Evolutionary conservation across 495 filamentous ascomycete genomes (phyloP).

Genomic region (Penicillium antarcticum): DNA sequence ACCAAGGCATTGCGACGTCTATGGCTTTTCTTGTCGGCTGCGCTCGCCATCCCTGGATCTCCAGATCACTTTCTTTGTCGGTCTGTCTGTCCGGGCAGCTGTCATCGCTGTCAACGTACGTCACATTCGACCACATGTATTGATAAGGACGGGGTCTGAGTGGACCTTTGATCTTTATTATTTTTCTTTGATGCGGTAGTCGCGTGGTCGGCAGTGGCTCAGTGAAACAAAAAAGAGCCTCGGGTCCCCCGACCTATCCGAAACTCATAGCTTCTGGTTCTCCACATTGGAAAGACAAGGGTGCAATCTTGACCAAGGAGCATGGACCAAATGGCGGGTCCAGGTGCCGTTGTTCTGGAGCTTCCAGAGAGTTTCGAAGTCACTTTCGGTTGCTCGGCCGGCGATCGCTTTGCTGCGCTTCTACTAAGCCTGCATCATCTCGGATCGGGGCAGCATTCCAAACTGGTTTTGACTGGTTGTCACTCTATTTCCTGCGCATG

Average conservation of each 20-base stretch:
- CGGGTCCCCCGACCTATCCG: constrained; percentile 3
- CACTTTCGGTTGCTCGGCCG: background rate
- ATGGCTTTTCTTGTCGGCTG: background rate
- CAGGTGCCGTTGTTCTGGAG: background rate
- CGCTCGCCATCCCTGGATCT: background rate
- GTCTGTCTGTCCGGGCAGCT: background rate
- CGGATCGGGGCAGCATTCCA: background rate
- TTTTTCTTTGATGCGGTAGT: background rate
- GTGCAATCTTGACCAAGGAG: constrained; percentile 1
- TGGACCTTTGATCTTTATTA: background rate
- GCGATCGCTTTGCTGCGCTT: background rate
- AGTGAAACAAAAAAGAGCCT: background rate
- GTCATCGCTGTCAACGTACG: background rate
- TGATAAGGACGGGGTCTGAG: background rate
- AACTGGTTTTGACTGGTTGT: background rate
- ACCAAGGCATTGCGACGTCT: constrained; percentile 4
- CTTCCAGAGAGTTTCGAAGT: background rate
- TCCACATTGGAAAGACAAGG: constrained; percentile 2
- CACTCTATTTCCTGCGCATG: background rate
- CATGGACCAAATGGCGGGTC: background rate
- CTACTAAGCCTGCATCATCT: background rate
- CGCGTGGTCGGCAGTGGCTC: background rate
- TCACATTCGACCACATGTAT: background rate
- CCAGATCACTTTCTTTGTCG: background rate
- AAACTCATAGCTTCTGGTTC: background rate